Evolutionary conservation across 345 rosid genomes (phyloP).

Genomic region (Camelina sativa): DNA sequence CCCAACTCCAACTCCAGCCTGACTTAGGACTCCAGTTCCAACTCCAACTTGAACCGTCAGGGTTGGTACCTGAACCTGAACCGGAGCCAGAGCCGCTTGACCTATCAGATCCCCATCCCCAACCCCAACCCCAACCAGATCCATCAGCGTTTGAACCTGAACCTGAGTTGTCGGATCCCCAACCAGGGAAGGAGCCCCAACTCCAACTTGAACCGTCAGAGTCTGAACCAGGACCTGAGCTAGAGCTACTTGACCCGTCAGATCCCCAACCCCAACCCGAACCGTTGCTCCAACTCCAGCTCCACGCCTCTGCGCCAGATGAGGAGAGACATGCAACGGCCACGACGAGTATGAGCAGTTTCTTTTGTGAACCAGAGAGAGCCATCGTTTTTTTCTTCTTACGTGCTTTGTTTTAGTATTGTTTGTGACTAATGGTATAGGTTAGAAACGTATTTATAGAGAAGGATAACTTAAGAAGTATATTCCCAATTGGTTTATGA

Average conservation of each 20-base stretch:
- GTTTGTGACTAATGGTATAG: neutral
- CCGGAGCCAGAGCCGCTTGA: constrained; percentile 25
- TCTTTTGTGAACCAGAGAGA: constrained; percentile 32
- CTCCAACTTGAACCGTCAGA: constrained; percentile 28
- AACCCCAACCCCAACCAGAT: constrained; percentile 37
- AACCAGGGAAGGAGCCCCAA: constrained; percentile 33
- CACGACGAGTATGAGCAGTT: constrained; percentile 15
- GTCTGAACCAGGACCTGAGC: constrained; percentile 29
- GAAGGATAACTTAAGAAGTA: neutral
- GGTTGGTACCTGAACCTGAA: constrained; percentile 23
- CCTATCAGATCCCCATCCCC: constrained; percentile 30
- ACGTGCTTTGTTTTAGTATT: neutral
- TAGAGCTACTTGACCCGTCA: constrained; percentile 26
- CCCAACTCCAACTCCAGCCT: constrained; percentile 33
- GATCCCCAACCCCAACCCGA: constrained; percentile 40
- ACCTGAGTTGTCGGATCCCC: constrained; percentile 27
- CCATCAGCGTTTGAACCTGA: constrained; percentile 32
- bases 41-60: constrained; percentile 13
- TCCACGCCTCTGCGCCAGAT: constrained; percentile 30
- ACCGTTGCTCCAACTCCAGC: constrained; percentile 35
- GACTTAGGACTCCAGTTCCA: constrained; percentile 30
- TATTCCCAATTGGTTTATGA: neutral
- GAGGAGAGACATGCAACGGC: constrained; percentile 34
- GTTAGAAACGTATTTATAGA: constrained; percentile 19
- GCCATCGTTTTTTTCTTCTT: constrained; percentile 17